Conservation (phyloP, 1,139 yeast genomes). For the Blastobotrys elegans region DNA sequence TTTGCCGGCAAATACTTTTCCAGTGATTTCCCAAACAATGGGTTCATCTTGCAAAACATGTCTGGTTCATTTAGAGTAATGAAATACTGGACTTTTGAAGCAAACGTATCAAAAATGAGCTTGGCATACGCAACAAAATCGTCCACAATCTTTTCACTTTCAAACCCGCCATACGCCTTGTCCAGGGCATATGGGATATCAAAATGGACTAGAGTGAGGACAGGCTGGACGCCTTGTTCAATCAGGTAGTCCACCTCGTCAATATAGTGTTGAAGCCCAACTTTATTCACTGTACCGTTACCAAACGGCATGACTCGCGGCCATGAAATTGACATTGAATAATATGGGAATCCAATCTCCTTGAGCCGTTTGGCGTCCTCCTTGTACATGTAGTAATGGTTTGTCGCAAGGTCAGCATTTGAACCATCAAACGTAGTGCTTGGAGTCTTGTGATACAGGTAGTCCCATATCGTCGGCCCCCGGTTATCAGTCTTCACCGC, state of each 20-base stretch:
- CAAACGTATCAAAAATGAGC: slow-evolving; percentile 34
- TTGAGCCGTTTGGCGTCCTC: slow-evolving; percentile 36
- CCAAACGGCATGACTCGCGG: slow-evolving; percentile 35
- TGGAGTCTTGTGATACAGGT: slow-evolving; percentile 13
- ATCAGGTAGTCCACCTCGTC: slow-evolving; percentile 34
- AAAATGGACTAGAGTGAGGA: slow-evolving; percentile 35
- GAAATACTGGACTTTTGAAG: slow-evolving; percentile 36
- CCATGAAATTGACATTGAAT: slow-evolving; percentile 39
- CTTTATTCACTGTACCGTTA: slow-evolving; percentile 32
- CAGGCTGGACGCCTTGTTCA: slow-evolving; percentile 32
- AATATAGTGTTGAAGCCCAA: slow-evolving; percentile 36
- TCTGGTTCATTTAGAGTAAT: slow-evolving; percentile 36
- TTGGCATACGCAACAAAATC: slow-evolving; percentile 37
- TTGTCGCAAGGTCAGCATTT: slow-evolving; percentile 29
- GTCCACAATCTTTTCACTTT: slow-evolving; percentile 32
- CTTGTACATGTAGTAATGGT: slow-evolving; percentile 35
- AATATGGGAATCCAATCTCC: slow-evolving; percentile 36
- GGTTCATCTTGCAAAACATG: slow-evolving; percentile 12
- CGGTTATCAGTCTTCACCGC: slow-evolving; percentile 36
- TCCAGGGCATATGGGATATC: slow-evolving; percentile 35
- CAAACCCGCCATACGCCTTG: slow-evolving; percentile 32
- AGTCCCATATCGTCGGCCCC: slow-evolving; percentile 33
- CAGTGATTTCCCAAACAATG: neutral
- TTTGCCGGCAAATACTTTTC: slow-evolving; percentile 16
- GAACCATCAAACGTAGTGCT: slow-evolving; percentile 3